A percentile compares a stretch with the other conserved stretches of the same genome.
phyloP scores from a whole-genome alignment of 2,329 filamentous ascomycete species.

The Aspergillus latus region DNA sequence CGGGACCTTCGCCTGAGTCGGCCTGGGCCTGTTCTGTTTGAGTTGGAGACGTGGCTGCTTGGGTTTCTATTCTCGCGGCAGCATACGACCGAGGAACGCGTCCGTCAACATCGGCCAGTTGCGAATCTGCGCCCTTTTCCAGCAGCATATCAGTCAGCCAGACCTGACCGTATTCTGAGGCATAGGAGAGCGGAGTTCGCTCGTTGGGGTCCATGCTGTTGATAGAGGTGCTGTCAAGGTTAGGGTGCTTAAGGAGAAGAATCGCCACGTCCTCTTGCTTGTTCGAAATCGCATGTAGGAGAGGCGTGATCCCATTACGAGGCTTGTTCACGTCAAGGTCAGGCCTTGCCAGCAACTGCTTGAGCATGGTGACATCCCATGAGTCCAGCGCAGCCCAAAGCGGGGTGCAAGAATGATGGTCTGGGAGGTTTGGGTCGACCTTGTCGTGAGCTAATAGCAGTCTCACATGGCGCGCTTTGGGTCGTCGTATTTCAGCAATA shows the following conservation, averaged over 20 bases:
- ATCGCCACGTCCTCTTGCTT: background rate
- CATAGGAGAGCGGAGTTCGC: background rate
- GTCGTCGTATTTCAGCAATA: background rate
- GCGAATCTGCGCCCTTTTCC: accelerated
- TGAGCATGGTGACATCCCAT: background rate
- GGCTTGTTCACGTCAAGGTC: background rate
- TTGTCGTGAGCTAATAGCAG: background rate
- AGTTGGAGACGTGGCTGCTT: background rate
- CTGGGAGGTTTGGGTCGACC: background rate
- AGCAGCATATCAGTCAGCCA: background rate
- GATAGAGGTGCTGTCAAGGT: background rate
- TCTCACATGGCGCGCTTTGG: background rate
- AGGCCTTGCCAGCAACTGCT: background rate
- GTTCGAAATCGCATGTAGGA: background rate
- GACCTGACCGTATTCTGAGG: background rate
- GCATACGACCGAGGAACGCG: background rate
- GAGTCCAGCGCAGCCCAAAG: background rate
- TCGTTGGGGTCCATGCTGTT: background rate
- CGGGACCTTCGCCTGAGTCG: background rate
- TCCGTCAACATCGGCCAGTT: background rate
- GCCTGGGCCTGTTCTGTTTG: background rate
- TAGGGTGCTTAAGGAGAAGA: background rate
- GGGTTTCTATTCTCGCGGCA: no score
- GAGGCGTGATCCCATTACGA: background rate
- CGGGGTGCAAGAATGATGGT: background rate